A percentile compares a stretch with the other conserved stretches of the same genome.
Evolutionary conservation across 768 basidiomycete genomes (phyloP).

Genomic region (Tephrocybe sp.): DNA sequence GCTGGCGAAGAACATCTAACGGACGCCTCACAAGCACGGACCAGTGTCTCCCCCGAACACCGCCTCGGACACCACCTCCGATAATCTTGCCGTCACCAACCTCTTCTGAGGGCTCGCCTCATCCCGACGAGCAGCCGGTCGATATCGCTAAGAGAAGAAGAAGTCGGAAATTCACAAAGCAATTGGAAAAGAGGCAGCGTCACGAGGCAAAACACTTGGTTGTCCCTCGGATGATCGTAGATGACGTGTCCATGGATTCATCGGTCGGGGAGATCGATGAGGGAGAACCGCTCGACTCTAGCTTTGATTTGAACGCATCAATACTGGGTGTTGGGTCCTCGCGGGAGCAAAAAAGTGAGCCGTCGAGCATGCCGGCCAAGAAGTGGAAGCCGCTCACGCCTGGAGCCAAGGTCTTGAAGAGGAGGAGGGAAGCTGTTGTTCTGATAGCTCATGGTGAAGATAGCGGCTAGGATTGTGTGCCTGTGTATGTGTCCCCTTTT

Average conservation of each 20-base stretch:
- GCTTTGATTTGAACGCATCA: neutral
- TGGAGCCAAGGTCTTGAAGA: neutral
- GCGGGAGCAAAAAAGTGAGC: too few relatives aligned
- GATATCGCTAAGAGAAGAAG: neutral
- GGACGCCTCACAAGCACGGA: too few relatives aligned
- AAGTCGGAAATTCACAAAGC: neutral
- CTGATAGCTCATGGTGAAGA: constrained; percentile 1
- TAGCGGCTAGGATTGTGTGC: neutral
- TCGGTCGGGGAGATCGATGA: constrained; percentile 3
- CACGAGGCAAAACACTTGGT: neutral
- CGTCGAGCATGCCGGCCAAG: neutral
- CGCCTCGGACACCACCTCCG: neutral
- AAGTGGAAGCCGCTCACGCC: neutral
- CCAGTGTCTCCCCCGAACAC: neutral
- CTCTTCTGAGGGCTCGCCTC: neutral
- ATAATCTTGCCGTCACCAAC: constrained; percentile 8
- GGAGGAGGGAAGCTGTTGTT: neutral
- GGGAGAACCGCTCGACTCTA: neutral
- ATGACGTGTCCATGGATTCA: neutral
- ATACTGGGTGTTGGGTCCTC: too few relatives aligned
- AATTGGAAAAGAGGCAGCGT: constrained; percentile 1
- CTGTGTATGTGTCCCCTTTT: too few relatives aligned
- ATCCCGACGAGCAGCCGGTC: neutral
- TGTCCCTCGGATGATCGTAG: neutral
- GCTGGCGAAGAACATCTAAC: too few relatives aligned